Percentiles rank a stretch among this genome's conserved stretches.
phyloP scores from a whole-genome alignment of 257 asterid species.

The Penstemon barbatus region DNA sequence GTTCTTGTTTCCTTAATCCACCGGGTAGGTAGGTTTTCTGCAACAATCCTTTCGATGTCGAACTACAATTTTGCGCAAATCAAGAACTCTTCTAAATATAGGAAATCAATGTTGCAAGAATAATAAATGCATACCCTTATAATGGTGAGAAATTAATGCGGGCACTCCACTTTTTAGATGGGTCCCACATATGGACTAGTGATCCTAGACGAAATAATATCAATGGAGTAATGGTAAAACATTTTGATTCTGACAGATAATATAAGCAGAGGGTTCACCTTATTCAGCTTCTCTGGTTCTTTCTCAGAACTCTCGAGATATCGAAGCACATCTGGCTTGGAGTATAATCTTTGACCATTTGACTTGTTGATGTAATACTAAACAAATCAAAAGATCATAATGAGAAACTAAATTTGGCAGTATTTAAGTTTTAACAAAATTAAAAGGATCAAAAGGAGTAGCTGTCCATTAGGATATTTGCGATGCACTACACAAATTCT shows the following conservation, averaged over 20 bases:
- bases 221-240: not conserved
- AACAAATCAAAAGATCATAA: constrained; percentile 4
- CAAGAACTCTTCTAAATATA: not conserved
- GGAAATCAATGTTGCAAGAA: not conserved
- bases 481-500: not conserved
- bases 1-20: constrained; percentile 59
- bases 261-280: not conserved
- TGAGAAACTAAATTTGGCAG: constrained; percentile 22
- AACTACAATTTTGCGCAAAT: not conserved
- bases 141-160: not conserved
- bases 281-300: not conserved
- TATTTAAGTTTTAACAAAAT: constrained; percentile 1
- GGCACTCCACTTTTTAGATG: not conserved
- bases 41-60: constrained; percentile 30
- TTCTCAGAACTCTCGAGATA: not conserved
- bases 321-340: constrained; percentile 3
- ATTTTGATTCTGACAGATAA: not conserved
- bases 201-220: not conserved
- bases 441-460: not conserved
- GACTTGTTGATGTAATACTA: not conserved
- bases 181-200: not conserved
- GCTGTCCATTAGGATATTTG: not conserved
- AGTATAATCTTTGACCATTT: not conserved
- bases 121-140: not conserved
- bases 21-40: constrained; percentile 56